Conservation (phyloP, 805 yeast genomes). For the Wickerhamomyces chaumierensis region DNA sequence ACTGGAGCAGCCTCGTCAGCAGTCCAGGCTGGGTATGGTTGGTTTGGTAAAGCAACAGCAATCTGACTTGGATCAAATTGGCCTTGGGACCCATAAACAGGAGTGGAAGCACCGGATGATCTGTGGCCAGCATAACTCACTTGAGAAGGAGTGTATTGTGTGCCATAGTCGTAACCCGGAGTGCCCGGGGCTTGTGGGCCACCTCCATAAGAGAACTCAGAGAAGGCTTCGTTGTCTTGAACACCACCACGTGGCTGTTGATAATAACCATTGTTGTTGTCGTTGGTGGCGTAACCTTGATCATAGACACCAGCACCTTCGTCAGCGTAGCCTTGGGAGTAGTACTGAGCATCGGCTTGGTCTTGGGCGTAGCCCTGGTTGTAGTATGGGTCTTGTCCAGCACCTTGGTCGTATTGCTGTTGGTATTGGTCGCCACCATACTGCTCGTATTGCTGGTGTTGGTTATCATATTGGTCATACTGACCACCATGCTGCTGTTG, state of each 20-base stretch:
- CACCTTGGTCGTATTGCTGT: slow-evolving; percentile 22
- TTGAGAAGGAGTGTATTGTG: slow-evolving; percentile 77
- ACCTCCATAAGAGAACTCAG: slow-evolving; percentile 55
- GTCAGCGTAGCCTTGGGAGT: slow-evolving; percentile 44
- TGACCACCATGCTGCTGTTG: slow-evolving; percentile 5
- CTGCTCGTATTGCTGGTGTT: slow-evolving; percentile 26
- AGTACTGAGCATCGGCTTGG: slow-evolving; percentile 19
- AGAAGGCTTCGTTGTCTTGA: slow-evolving; percentile 49
- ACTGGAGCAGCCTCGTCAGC: slow-evolving; percentile 90
- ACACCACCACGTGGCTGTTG: slow-evolving; percentile 39
- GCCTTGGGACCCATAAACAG: slow-evolving; percentile 64
- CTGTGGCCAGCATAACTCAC: slow-evolving; percentile 79
- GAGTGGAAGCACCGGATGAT: slow-evolving; percentile 91
- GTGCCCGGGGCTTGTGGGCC: slow-evolving; percentile 38
- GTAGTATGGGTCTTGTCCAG: slow-evolving; percentile 31
- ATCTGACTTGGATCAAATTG: slow-evolving; percentile 48
- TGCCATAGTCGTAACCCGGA: slow-evolving; percentile 53
- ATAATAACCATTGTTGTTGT: slow-evolving; percentile 33
- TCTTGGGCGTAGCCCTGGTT: slow-evolving; percentile 31
- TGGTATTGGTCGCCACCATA: slow-evolving; percentile 30
- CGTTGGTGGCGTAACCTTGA: slow-evolving; percentile 12
- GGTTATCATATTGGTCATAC: slow-evolving; percentile 14
- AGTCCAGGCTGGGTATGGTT: slow-evolving; percentile 99
- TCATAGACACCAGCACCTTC: slow-evolving; percentile 12
- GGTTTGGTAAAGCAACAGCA: slow-evolving; percentile 65